Evolutionary conservation across 73 alveolate species (phyloP).

Genomic region (Stentor coeruleus): DNA sequence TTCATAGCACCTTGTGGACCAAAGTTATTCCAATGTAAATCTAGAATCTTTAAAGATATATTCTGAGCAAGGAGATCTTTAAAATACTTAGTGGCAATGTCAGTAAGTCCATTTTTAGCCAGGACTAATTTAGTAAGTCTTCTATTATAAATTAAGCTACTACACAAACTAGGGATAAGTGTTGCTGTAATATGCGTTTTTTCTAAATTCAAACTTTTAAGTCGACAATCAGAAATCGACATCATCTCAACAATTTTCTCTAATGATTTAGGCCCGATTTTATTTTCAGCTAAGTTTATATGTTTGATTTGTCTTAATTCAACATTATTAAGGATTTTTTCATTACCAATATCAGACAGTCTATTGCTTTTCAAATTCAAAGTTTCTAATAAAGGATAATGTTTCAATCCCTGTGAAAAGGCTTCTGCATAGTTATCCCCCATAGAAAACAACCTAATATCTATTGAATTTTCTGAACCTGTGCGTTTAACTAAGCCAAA

Average conservation of each 20-base stretch:
- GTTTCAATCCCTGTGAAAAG: conserved; percentile 8
- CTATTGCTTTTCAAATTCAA: conserved; percentile 16
- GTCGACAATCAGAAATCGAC: neutral
- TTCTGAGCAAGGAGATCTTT: conserved; percentile 8
- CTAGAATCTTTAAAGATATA: neutral
- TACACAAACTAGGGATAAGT: neutral
- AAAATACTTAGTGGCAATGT: neutral
- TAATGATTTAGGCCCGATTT: neutral
- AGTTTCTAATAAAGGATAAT: neutral
- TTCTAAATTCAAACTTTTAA: neutral
- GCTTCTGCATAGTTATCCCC: conserved; percentile 29
- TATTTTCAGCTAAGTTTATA: neutral
- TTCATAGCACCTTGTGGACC: conserved; percentile 41
- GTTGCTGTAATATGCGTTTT: neutral
- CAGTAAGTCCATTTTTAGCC: neutral
- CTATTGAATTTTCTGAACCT: neutral
- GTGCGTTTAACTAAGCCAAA: neutral
- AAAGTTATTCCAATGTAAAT: conserved; percentile 33
- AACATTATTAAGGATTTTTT: neutral
- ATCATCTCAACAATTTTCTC: neutral
- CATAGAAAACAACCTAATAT: conserved; percentile 9
- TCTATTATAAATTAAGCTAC: neutral
- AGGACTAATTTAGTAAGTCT: neutral
- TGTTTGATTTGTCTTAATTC: neutral
- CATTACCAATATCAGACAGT: neutral